A percentile compares a stretch with the other conserved stretches of the same genome.
phyloP scores from a whole-genome alignment of 2,329 filamentous ascomycete genomes.

The Pseudocercospora eumusae region DNA sequence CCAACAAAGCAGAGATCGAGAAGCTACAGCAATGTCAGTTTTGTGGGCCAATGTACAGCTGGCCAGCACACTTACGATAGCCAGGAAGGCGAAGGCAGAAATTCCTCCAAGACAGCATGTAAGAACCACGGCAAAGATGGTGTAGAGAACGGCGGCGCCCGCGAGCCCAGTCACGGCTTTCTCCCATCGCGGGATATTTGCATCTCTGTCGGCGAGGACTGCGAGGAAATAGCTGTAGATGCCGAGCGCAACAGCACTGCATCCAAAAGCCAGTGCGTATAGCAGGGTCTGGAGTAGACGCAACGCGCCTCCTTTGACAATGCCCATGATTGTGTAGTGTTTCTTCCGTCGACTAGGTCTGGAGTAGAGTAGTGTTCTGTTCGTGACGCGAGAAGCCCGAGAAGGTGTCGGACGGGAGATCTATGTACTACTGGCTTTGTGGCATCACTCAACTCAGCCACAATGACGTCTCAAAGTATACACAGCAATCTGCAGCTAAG shows the following conservation, averaged over 20 bases:
- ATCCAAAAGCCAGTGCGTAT: slow-evolving; percentile 72
- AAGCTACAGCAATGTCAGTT: slow-evolving; percentile 40
- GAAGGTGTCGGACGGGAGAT: not conserved
- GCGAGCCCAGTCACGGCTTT: slow-evolving; percentile 65
- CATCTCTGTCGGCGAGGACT: slow-evolving; percentile 65
- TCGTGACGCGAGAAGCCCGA: not conserved
- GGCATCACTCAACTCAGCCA: not conserved
- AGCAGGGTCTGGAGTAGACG: slow-evolving; percentile 69
- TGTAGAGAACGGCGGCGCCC: slow-evolving; percentile 73
- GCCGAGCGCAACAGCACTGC: slow-evolving; percentile 67
- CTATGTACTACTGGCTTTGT: not conserved
- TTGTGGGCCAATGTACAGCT: not conserved
- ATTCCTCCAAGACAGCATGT: slow-evolving; percentile 79
- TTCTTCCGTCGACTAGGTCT: not conserved
- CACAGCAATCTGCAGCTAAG: not conserved
- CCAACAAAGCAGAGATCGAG: slow-evolving; percentile 76
- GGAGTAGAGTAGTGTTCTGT: not conserved
- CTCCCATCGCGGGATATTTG: slow-evolving; percentile 64
- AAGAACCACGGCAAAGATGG: slow-evolving; percentile 68
- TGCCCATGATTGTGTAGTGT: slow-evolving; percentile 39
- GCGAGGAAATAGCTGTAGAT: slow-evolving; percentile 78
- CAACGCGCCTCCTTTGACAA: slow-evolving; percentile 60
- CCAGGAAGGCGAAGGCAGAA: slow-evolving; percentile 69
- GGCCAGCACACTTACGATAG: slow-evolving; percentile 48
- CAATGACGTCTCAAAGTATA: not conserved